Evolutionary conservation across 139 green algal genomes (phyloP), one percentile per base, ranked within the genome.

Genomic region (Pleodorina starrii): DNA sequence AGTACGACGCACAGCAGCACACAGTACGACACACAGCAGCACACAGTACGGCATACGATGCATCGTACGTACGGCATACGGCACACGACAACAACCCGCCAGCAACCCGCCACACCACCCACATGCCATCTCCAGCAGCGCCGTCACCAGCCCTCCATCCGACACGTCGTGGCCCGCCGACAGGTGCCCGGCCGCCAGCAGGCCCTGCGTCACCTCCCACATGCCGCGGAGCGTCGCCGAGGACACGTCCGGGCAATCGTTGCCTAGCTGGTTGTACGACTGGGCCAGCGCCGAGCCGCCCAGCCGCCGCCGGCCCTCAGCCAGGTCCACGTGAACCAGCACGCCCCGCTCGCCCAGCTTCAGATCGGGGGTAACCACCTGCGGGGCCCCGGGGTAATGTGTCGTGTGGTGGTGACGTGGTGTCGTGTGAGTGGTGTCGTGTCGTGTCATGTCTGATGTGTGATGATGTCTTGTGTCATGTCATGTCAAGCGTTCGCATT

Each of bases 81-180:
- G 51, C 51, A 27, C 51, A 14, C 51, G 51, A 60, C 51, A 14
- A 60, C 51, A 60, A 21, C 7, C 54, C 25, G 7, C 54, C 7
- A 21, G 9, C 21, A 66, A 66, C 48, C 48, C 48, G 48, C 11
- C 12, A 57, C 57, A 3, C 9, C 63, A 36, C 79, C 75, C 94
- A 94, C 99, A 99, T 21, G 97, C 97, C 97, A 99, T 99, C 94
- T 99, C 98, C 71, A 99, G 92, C 76, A 99, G 89, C 11, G 96
- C 89, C 27, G 95, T 96, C 0, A 93, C 94, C 23, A 99, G 82
- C 84, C 98, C 98, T 43, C 98, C 98, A 84, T 99, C 98, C 73
- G 90, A 96, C 84, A 99, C 95, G 93, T 99, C 98, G 88, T 99
- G 98, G 2, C 98, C 97, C 21, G 98, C 94, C 40, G 90, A 94